A percentile compares a stretch with the other conserved stretches of the same genome.
These are phyloP conservation scores for Solanum verrucosum DNA, from an alignment of 257 asterid species.

Conservation along the genomic window DNA sequence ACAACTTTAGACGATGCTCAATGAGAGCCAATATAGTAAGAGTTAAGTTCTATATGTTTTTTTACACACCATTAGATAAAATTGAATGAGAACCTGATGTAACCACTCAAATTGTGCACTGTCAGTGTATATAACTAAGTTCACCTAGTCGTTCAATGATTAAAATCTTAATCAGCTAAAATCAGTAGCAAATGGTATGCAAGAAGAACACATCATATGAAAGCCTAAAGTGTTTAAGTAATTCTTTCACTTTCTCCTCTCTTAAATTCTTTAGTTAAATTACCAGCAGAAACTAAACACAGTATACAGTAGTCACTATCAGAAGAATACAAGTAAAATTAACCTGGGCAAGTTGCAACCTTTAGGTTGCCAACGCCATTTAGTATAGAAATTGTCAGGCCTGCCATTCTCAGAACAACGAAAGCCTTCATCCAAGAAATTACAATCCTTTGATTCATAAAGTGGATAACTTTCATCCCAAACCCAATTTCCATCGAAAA, in stretches of 20 bases:
- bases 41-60: not conserved
- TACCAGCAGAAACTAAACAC: not conserved
- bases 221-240: not conserved
- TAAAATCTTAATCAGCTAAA: not conserved
- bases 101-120: not conserved
- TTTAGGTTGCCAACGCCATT: slow-evolving; percentile 93
- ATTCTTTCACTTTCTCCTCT: not conserved
- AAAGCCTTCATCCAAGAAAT: slow-evolving; percentile 63
- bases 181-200: not conserved
- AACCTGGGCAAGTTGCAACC: slow-evolving; percentile 87
- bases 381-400: slow-evolving; percentile 60
- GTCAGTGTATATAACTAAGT: not conserved
- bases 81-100: not conserved
- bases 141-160: not conserved
- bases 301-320: not conserved
- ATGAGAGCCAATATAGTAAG: not conserved
- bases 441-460: slow-evolving; percentile 52
- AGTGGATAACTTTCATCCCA: slow-evolving; percentile 86
- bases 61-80: not conserved
- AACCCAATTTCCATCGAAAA: slow-evolving; percentile 62
- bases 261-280: not conserved
- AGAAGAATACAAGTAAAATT: not conserved
- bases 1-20: not conserved
- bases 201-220: not conserved
- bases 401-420: slow-evolving; percentile 71